A percentile compares a stretch with the other conserved stretches of the same genome.
Conservation (phyloP, 371 early-diverging fungal genomes). For the Mucor racemosus region DNA sequence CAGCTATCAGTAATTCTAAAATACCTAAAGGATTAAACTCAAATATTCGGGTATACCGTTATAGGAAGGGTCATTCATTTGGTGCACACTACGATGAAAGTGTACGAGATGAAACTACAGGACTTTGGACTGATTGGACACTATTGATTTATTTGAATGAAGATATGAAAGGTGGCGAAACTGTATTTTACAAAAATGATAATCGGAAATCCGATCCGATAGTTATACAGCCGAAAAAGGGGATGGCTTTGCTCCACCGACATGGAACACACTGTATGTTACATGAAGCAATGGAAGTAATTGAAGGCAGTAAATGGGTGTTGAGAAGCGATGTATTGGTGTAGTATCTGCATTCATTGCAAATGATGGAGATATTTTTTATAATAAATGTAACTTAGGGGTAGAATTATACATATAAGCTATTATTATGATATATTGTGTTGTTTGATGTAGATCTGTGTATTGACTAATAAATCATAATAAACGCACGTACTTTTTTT, state of each 20-base stretch:
- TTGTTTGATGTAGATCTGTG: neutral
- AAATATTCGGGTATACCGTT: constrained; percentile 78
- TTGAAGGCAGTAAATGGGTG: constrained; percentile 72
- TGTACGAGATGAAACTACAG: constrained; percentile 50
- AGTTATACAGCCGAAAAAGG: constrained; percentile 62
- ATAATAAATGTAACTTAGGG: neutral
- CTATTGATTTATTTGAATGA: constrained; percentile 71
- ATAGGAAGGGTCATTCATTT: constrained; percentile 70
- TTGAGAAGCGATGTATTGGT: constrained; percentile 71
- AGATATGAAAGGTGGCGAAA: constrained; percentile 69
- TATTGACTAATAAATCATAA: neutral
- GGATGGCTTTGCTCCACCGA: constrained; percentile 73
- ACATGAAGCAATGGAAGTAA: constrained; percentile 74
- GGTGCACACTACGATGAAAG: constrained; percentile 81
- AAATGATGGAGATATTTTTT: neutral
- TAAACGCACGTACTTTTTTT: constrained; percentile 8
- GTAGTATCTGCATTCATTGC: neutral
- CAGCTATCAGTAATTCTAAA: constrained; percentile 20
- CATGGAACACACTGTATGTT: constrained; percentile 78
- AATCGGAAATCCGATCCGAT: constrained; percentile 32
- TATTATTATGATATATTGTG: neutral
- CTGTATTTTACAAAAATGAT: constrained; percentile 66
- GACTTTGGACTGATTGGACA: constrained; percentile 65
- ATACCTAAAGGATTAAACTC: constrained; percentile 50
- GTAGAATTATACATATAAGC: neutral